Conservation (phyloP, 2,329 filamentous ascomycete species). For the Hymenoscyphus scutula region DNA sequence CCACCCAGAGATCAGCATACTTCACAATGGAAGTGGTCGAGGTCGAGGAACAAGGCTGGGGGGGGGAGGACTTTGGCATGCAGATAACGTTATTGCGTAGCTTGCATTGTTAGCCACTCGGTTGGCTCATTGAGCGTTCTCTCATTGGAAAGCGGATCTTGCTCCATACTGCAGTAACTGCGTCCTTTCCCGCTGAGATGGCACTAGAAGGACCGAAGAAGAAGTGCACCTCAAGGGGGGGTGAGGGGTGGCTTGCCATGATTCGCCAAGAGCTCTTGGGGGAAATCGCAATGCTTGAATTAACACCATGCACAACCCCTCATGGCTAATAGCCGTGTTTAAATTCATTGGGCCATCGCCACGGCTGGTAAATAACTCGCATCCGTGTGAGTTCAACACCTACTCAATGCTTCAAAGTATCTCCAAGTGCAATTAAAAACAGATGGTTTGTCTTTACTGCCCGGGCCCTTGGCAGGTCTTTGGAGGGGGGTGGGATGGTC, state of each 20-base stretch:
- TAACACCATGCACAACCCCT: not conserved
- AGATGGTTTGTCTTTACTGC: no score
- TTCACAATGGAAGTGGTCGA: not conserved
- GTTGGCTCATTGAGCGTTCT: not conserved
- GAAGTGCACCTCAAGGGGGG: not conserved
- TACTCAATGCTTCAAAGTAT: not conserved
- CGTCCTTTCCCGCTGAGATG: not conserved
- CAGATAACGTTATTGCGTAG: not conserved
- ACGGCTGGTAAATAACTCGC: not conserved
- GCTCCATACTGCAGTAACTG: not conserved
- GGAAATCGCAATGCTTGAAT: constrained; percentile 7
- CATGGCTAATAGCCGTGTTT: not conserved
- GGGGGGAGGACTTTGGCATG: not conserved
- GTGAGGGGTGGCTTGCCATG: not conserved
- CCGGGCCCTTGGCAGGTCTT: no score
- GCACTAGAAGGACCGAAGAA: constrained; percentile 11
- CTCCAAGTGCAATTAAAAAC: not conserved
- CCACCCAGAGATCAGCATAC: not conserved
- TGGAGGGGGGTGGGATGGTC: no score
- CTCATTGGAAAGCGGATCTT: not conserved
- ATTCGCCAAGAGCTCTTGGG: constrained; percentile 1
- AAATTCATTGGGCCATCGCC: not conserved
- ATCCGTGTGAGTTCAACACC: not conserved
- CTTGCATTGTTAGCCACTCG: not conserved
- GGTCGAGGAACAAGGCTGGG: no score